Base-by-base conservation (phyloP, 495 filamentous ascomycete genomes). In the Xylaria palmicola region DNA sequence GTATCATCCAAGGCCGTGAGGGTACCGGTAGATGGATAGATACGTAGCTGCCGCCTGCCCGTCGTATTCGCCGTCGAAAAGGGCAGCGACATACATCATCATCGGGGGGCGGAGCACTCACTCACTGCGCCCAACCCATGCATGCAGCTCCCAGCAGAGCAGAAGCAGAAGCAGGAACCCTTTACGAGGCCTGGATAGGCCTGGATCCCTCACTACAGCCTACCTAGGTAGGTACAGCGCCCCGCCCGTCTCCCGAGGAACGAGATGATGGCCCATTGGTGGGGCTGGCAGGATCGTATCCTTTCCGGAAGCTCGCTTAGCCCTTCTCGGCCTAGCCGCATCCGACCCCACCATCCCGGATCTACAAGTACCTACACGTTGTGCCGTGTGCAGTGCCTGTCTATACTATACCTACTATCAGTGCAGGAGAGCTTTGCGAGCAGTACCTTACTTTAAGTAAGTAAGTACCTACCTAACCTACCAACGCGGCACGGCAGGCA, bases 221-320 rank as follows among this genome's bases (percentile, higher is more conserved):
- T n/a, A n/a, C n/a, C n/a, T n/a, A n/a, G n/a, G n/a, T n/a, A n/a
- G n/a, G 8, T 24, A 50, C 15, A 32, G 20, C 6, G 29, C 50
- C 50, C 50, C 50, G 13, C 50, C 50, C 50, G 50, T 53, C 32
- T 37, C 50, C 50, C 50, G 29, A 53, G 50, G 13, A 37, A 53
- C 50, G 20, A 53, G 50, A 53, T 53, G 50, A 39, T 37, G n/a
- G n/a, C n/a, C n/a, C 17, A 53, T 53, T 53, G 17, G 32, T 53
- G 50, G 50, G 50, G 50, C 39, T 47, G 4, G 37, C 22, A 27
- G 29, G 5, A 34, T 13, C 26, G 19, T 47, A 36, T 57, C 37
- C 19, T 48, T 29, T 15, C 26, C 37, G 24, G 13, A 32, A 9
- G 6, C 20, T 0, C 13, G 5, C 5, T 13, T 51, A 22, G 4